phyloP scores from a whole-genome alignment of 306 rosid genomes.

The Castanea mollissima region DNA sequence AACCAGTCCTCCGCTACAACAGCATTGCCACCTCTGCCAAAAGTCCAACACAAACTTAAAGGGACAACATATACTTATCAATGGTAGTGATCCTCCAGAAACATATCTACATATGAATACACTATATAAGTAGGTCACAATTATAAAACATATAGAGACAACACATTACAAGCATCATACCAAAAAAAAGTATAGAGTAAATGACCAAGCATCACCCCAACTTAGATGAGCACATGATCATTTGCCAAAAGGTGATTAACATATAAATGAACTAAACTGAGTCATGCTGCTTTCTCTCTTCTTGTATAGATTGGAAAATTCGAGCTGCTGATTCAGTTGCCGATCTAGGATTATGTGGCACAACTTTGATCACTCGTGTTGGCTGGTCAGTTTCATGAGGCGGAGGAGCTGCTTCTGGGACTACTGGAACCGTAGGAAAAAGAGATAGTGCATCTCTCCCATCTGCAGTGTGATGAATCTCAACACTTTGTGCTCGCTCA shows the following conservation, averaged over 20 bases:
- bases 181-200: neutral
- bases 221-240: neutral
- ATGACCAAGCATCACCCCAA: neutral
- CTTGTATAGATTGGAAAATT: conserved; percentile 88
- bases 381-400: conserved; percentile 41
- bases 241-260: neutral
- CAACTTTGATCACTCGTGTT: conserved; percentile 73
- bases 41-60: neutral
- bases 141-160: neutral
- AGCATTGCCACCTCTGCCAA: neutral
- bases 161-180: neutral
- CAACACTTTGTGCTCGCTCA: conserved; percentile 36
- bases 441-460: conserved; percentile 56
- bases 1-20: neutral
- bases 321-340: conserved; percentile 95
- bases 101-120: conserved; percentile 3
- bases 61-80: conserved; percentile 17
- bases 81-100: conserved; percentile 5
- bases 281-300: conserved; percentile 73
- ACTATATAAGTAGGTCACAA: neutral
- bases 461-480: conserved; percentile 29
- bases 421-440: conserved; percentile 41
- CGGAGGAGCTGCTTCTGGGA: conserved; percentile 45
- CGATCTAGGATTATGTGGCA: conserved; percentile 78
- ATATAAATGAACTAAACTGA: neutral